Percentiles rank a stretch among this genome's conserved stretches.
phyloP scores from a whole-genome alignment of 116 monocot genomes.

The Phalaenopsis hybrid region DNA sequence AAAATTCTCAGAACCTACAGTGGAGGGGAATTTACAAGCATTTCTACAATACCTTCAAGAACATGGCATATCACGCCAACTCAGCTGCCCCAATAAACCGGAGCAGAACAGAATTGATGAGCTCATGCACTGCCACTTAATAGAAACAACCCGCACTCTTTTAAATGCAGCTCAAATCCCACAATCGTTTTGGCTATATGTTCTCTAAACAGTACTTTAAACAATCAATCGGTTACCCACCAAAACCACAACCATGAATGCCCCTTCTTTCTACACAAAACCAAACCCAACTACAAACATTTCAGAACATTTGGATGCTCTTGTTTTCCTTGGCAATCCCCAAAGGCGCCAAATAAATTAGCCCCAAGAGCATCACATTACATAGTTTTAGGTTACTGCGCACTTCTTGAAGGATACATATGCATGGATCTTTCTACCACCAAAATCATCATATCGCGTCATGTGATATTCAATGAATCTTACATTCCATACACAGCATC shows the following conservation, averaged over 20 bases:
- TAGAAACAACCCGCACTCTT: background rate
- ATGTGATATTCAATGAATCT: no score
- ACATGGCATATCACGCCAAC: background rate
- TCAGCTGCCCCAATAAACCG: background rate
- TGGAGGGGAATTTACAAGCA: no score
- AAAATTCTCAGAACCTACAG: no score
- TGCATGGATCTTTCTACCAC: background rate
- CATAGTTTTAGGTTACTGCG: background rate
- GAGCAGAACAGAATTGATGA: background rate
- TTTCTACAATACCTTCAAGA: no score
- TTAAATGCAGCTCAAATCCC: background rate
- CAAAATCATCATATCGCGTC: background rate
- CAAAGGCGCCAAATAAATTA: background rate
- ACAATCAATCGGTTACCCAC: background rate
- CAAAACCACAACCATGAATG: background rate
- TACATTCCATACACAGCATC: no score
- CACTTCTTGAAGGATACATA: background rate
- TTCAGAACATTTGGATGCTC: background rate
- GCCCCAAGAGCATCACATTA: background rate
- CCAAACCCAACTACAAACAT: background rate
- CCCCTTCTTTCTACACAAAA: background rate
- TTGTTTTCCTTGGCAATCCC: background rate
- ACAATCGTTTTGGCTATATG: background rate
- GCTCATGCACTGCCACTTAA: background rate
- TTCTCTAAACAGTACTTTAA: background rate